Conservation (phyloP, 83 land plant species). For the Diphasiastrum complanatum region DNA sequence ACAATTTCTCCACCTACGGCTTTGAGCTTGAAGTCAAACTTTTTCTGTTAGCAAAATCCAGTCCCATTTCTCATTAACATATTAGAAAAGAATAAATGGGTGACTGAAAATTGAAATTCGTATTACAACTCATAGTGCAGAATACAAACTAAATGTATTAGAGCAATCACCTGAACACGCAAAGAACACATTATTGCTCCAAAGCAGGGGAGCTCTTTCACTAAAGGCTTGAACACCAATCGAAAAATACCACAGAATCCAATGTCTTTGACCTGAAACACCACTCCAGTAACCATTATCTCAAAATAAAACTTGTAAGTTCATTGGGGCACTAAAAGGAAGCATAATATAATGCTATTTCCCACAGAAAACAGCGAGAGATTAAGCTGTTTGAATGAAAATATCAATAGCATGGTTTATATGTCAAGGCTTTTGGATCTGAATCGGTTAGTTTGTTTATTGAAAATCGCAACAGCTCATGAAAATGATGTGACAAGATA, state of each 20-base stretch:
- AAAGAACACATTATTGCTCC: constrained; percentile 83
- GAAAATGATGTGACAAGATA: neutral
- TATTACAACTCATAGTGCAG: no score
- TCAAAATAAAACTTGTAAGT: neutral
- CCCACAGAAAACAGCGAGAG: no score
- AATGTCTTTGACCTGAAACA: constrained; percentile 70
- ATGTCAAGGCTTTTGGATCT: neutral
- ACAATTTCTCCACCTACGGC: no score
- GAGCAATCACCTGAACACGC: constrained; percentile 66
- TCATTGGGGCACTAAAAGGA: neutral
- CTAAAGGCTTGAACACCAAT: constrained; percentile 79
- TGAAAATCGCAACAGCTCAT: neutral
- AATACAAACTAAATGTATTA: no score
- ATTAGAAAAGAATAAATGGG: no score
- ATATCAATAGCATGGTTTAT: neutral
- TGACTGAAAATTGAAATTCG: no score
- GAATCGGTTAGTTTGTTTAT: neutral
- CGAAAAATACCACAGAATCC: constrained; percentile 75
- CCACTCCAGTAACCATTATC: no score
- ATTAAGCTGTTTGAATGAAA: neutral
- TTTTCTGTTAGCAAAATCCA: no score
- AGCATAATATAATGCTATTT: no score
- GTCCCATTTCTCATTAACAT: no score
- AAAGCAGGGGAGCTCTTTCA: constrained; percentile 80
- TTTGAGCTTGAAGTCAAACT: no score